These are phyloP conservation scores for Daldinia grandis DNA, from an alignment of 495 filamentous ascomycete genomes.

Conservation along the genomic window DNA sequence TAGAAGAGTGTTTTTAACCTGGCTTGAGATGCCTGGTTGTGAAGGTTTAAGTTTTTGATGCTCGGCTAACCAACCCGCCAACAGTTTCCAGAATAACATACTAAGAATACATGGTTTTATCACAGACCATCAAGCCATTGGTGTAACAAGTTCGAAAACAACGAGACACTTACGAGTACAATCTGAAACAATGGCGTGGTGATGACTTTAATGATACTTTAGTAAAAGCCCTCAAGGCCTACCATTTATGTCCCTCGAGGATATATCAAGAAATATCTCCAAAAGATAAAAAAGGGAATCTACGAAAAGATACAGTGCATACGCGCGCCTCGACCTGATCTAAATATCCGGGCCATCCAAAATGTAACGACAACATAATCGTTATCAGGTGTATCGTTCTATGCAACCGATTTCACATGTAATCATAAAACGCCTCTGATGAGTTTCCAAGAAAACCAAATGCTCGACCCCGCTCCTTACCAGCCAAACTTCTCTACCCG, in stretches of 20 bases:
- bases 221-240: not conserved
- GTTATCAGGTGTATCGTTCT: not conserved
- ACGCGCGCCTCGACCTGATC: not conserved
- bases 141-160: not conserved
- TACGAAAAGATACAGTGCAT: not conserved
- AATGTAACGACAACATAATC: not conserved
- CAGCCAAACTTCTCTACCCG: conserved; percentile 63
- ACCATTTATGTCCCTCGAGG: not conserved
- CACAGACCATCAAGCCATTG: not conserved
- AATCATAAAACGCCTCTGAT: conserved; percentile 4
- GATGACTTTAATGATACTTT: not conserved
- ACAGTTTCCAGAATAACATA: not conserved
- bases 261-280: not conserved
- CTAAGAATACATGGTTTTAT: not conserved
- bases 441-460: not conserved
- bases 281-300: not conserved
- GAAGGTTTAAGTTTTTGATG: not conserved
- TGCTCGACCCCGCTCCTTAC: conserved; percentile 37
- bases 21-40: too few species aligned
- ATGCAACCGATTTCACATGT: not conserved
- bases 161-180: not conserved
- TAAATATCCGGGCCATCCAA: not conserved
- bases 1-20: not conserved
- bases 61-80: not conserved
- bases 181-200: not conserved